Conservation (phyloP, 441 rosid species). For the Populus hybrid region DNA sequence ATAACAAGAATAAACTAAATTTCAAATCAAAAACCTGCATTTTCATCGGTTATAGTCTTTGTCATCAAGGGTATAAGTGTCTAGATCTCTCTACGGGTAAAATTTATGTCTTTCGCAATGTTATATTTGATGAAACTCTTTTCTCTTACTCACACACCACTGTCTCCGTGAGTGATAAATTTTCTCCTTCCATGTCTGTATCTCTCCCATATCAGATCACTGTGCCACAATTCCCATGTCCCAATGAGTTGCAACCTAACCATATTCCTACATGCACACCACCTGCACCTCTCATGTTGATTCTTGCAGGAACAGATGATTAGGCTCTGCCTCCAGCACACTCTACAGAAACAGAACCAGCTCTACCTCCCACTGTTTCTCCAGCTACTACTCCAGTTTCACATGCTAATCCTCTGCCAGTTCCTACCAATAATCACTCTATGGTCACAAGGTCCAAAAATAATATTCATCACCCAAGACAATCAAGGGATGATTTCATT, state of each 20-base stretch:
- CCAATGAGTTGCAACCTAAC: neutral
- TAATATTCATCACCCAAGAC: accelerated
- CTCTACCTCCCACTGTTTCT: neutral
- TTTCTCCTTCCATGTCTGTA: accelerated
- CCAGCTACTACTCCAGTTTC: accelerated
- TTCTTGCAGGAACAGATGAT: no score
- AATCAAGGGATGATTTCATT: neutral
- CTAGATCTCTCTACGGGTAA: neutral
- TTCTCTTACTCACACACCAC: accelerated
- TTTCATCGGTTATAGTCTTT: neutral
- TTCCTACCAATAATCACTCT: neutral
- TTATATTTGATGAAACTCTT: neutral
- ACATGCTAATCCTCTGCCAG: accelerated
- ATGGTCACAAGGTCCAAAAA: neutral
- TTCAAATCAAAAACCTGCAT: accelerated
- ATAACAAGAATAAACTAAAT: no score
- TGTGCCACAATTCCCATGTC: neutral
- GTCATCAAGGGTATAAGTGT: neutral
- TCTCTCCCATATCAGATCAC: accelerated
- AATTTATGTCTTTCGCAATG: neutral
- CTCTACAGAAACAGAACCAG: neutral
- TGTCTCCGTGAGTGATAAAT: no score
- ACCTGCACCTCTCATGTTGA: neutral
- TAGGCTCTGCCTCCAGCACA: accelerated
- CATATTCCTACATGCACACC: neutral